Base-by-base conservation (phyloP, 2,329 filamentous ascomycete species). In the Aureobasidium sp. region DNA sequence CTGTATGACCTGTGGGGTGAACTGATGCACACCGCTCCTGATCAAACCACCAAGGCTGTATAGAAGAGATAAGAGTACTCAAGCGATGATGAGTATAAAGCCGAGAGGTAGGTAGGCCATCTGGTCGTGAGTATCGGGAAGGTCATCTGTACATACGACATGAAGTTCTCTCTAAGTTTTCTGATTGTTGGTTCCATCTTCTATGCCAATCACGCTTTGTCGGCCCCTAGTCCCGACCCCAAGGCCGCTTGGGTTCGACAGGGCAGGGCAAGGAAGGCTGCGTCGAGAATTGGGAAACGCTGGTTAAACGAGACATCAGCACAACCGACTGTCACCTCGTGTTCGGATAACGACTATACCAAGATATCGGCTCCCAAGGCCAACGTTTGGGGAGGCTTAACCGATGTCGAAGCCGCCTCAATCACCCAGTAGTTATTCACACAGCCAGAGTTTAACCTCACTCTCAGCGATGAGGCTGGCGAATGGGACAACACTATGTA, bases 311-410 rank as follows among this genome's bases (percentile, higher is more conserved):
- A 39, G 9, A 61, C 47, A 7, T 44, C 19, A 19, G 50, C 45
- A 19, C 24, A 47, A 19, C 31, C 61, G n/a, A 15, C 29, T 19
- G 40, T 49, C 19, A 60, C 60, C 12, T 52, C 60, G 8, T 68
- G 67, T 54, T 50, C 62, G 27, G 37, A 64, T 15, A 62, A 35
- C 39, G 40, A 39, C 27, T 62, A 63, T 5, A 35, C 45, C 24
- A 60, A 54, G 31, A 44, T 64, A 22, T 27, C 66, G 22, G 76
- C 77, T 0, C 77, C 77, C 5, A 77, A 76, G 60, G 54, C 66
- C 15, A 80, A 79, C 62, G 67, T 77, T 29, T 79, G 76, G 76
- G 70, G 67, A 5, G 68, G 70, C n/a, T 64, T 78, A 49, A 73
- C 68, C 0, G 71, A 74, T 44, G 63, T 67, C 5, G 77, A 79